Evolutionary conservation across 2,329 filamentous ascomycete species (phyloP), one percentile per base, ranked within the genome.

Genomic region (Colletotrichum eremochloae): DNA sequence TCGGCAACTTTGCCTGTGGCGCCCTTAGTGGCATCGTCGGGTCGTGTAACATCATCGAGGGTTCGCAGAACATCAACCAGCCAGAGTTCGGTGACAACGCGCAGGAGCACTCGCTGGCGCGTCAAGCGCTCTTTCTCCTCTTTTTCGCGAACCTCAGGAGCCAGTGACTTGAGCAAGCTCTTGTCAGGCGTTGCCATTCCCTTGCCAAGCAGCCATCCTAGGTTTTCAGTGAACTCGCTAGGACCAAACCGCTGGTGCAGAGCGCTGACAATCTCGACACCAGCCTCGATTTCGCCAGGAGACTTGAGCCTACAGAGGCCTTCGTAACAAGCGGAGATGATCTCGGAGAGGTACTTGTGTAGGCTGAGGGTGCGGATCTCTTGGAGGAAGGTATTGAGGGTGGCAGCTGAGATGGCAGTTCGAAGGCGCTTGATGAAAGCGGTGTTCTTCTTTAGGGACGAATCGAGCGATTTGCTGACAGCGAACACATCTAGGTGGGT

Each of bases 381-480:
- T 80, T 96, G 91, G 60, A 97, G 85, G 83, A 98, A 97, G 71
- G 94, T 96, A 76, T 89, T 86, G 67, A 95, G 90, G 67, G 93
- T 94, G 68, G 94, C 87, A 61, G 94, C 85, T 75, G 93, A 95
- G 75, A 98, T 92, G 72, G 94, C 94, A 71, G 96, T 98, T 77
- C 96, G 94, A 68, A 98, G 88, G 79, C 96, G 94, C 84, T 97
- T 98, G 80, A 98, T 98, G 82, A 98, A 98, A 76, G 95, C 95
- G 5, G 96, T 98, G 79, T 98, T 98, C 86, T 98, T 98, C 85
- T 97, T 98, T 82, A 98, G 88, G 63, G 95, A 96, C 64, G 96
- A 97, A 82, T 98, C 96, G 79, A 98, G 92, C 40, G 93, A 93
- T 79, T 89, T 89, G 81, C 90, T 91, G 76, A 96, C 91, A 66